Percentiles rank a stretch among this genome's conserved stretches.
Evolutionary conservation across 163 green algal genomes (phyloP).

Genomic region (Prototheca wickerhamii): DNA sequence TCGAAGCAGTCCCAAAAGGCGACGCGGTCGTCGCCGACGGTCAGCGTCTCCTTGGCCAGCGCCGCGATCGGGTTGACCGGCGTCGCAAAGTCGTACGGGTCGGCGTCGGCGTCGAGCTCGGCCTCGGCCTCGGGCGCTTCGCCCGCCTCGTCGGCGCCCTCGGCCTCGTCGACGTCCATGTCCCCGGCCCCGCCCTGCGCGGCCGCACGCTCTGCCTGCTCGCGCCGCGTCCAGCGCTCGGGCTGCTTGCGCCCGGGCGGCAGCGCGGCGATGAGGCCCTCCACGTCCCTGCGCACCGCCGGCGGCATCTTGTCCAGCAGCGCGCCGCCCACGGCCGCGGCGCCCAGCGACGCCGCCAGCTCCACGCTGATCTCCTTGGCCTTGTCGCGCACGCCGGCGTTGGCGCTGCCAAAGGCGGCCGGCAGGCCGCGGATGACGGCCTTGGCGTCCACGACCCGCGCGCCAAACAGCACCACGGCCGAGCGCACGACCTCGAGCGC

Average conservation of each 20-base stretch:
- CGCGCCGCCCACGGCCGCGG: slow-evolving; percentile 36
- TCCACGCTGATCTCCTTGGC: slow-evolving; percentile 78
- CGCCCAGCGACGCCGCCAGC: slow-evolving; percentile 32
- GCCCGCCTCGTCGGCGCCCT: neutral
- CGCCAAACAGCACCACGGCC: slow-evolving; percentile 69
- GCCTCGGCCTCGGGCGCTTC: slow-evolving; percentile 6
- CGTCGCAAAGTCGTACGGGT: slow-evolving; percentile 86
- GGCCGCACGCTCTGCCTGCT: slow-evolving; percentile 45
- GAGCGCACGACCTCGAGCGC: slow-evolving; percentile 62
- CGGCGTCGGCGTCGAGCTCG: slow-evolving; percentile 20
- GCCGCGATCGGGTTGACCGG: slow-evolving; percentile 63
- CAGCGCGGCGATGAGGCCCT: slow-evolving; percentile 27
- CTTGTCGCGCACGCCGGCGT: slow-evolving; percentile 73
- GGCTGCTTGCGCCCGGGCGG: slow-evolving; percentile 22
- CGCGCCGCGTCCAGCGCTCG: slow-evolving; percentile 62
- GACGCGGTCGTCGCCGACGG: slow-evolving; percentile 21
- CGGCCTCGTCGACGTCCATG: slow-evolving; percentile 21
- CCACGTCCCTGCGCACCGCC: slow-evolving; percentile 81
- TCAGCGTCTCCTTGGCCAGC: slow-evolving; percentile 42
- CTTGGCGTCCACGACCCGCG: slow-evolving; percentile 67
- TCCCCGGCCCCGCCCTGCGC: slow-evolving; percentile 12
- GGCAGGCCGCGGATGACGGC: slow-evolving; percentile 77
- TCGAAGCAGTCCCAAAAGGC: slow-evolving; percentile 75
- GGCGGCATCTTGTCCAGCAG: slow-evolving; percentile 83
- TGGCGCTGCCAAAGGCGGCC: slow-evolving; percentile 72